Evolutionary conservation across 192 early-diverging fungal genomes (phyloP).

Genomic region (Coemansia sp.): DNA sequence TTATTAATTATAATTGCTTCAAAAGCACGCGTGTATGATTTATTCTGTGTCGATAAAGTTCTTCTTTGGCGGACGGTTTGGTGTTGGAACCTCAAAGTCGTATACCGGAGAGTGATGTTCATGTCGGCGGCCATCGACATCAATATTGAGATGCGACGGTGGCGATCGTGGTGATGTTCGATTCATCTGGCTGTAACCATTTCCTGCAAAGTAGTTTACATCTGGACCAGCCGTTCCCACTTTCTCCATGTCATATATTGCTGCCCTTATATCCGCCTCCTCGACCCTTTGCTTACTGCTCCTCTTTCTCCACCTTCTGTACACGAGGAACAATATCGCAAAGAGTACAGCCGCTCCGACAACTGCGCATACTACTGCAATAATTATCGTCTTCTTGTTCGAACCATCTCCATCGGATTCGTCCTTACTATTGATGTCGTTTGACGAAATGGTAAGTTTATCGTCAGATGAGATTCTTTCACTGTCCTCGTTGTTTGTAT

Average conservation of each 20-base stretch:
- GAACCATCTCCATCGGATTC: neutral
- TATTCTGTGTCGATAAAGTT: no score
- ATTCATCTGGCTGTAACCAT: neutral
- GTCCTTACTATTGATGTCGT: neutral
- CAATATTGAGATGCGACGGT: no score
- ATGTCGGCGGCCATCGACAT: no score
- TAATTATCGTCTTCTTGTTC: conserved; percentile 2
- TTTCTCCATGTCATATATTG: neutral
- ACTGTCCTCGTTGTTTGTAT: neutral
- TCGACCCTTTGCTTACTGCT: neutral
- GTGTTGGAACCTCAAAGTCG: no score
- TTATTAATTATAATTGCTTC: no score
- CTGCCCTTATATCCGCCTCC: neutral
- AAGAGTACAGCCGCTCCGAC: neutral
- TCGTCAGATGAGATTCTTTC: neutral
- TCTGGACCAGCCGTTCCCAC: neutral
- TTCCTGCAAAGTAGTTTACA: neutral
- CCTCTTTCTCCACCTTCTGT: neutral
- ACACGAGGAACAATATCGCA: neutral
- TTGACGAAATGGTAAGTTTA: neutral
- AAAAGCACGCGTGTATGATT: no score
- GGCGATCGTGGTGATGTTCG: no score
- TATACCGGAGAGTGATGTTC: no score
- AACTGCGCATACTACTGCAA: neutral
- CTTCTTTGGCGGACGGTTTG: no score